Percentiles rank a stretch among this genome's conserved stretches.
These are phyloP conservation scores for Acanthamoeba healyi DNA, from an alignment of 208 protist species.

Conservation along the genomic window DNA sequence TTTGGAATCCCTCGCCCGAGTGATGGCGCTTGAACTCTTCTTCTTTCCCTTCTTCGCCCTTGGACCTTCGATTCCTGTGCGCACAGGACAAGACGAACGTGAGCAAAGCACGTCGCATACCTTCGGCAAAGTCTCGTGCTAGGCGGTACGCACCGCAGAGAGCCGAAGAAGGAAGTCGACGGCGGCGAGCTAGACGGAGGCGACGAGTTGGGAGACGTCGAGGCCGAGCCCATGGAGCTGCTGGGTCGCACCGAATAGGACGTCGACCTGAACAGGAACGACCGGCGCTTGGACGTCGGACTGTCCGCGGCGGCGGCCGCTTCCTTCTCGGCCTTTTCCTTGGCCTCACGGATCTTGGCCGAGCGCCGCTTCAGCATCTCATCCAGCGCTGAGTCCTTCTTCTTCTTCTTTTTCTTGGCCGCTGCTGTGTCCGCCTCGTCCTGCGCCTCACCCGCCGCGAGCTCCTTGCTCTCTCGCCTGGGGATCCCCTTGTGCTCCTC, in stretches of 20 bases:
- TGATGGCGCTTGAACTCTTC: not conserved
- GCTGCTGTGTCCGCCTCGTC: too few species aligned
- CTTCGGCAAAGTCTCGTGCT: too few species aligned
- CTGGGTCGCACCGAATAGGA: not conserved
- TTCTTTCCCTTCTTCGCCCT: not conserved
- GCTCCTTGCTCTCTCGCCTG: too few species aligned
- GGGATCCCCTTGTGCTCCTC: not conserved
- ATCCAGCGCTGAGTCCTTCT: not conserved
- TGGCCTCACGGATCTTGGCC: not conserved
- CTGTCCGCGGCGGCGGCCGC: not conserved
- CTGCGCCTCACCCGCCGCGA: too few species aligned
- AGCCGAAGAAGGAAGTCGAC: not conserved
- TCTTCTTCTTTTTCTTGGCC: conserved; percentile 5
- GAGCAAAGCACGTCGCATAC: too few species aligned
- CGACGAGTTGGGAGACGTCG: not conserved
- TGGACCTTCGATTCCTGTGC: not conserved
- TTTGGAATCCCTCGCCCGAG: not conserved
- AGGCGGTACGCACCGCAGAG: not conserved
- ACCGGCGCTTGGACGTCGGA: not conserved
- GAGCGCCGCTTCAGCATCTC: conserved; percentile 20
- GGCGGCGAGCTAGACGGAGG: not conserved
- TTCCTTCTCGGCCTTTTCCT: not conserved
- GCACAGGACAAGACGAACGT: not conserved
- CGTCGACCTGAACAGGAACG: not conserved
- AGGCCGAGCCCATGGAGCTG: not conserved